These are phyloP conservation scores for Phytophthora pluvialis DNA, from an alignment of 352 stramenopile species.

Conservation along the genomic window DNA sequence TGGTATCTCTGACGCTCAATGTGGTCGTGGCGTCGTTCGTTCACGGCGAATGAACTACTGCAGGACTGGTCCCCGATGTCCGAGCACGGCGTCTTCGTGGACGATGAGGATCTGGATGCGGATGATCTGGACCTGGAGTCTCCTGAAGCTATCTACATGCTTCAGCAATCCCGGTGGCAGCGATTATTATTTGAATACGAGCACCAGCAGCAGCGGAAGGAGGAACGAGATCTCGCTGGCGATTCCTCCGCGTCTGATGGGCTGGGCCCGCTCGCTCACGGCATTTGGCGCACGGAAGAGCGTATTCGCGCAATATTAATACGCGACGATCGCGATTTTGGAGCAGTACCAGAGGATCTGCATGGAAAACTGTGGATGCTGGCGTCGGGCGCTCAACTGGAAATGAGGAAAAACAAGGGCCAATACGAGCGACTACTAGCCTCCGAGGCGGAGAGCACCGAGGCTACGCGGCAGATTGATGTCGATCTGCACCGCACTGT, in stretches of 20 bases:
- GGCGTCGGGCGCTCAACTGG: constrained; percentile 66
- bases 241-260: constrained; percentile 51
- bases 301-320: constrained; percentile 74
- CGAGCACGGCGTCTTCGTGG: constrained; percentile 47
- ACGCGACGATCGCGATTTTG: constrained; percentile 61
- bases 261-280: constrained; percentile 68
- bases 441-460: constrained; percentile 61
- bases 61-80: constrained; percentile 56
- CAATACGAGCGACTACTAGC: constrained; percentile 62
- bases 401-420: constrained; percentile 67
- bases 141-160: constrained; percentile 47
- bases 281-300: constrained; percentile 86
- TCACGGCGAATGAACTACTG: constrained; percentile 4
- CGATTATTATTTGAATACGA: constrained; percentile 72
- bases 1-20: constrained; percentile 11
- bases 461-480: constrained; percentile 85
- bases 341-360: constrained; percentile 62
- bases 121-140: constrained; percentile 52
- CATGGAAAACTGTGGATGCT: constrained; percentile 88
- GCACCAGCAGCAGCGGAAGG: constrained; percentile 63
- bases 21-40: constrained; percentile 3
- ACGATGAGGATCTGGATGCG: constrained; percentile 41
- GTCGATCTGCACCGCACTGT: constrained; percentile 85
- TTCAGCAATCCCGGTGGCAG: constrained; percentile 70
- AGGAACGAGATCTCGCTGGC: constrained; percentile 36